Percentiles rank a stretch among this genome's conserved stretches.
Conservation (phyloP, 1,284 basidiomycete genomes). For the Leccinum solheimii region DNA sequence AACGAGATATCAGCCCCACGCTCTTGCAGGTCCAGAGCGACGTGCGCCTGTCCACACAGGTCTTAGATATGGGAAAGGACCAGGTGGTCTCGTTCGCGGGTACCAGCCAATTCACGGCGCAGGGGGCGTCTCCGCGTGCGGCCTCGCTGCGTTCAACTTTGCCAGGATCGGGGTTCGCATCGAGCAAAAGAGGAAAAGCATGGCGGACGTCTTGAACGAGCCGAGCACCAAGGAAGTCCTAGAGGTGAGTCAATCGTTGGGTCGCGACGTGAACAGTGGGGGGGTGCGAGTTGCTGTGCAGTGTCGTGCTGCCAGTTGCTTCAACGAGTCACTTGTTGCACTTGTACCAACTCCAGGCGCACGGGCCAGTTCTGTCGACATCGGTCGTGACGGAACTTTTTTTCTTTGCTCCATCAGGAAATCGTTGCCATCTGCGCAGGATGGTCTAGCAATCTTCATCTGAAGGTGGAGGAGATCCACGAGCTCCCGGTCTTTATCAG, state of each 20-base stretch:
- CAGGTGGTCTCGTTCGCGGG: constrained; percentile 44
- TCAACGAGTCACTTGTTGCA: too few species aligned
- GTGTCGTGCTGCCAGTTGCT: background rate
- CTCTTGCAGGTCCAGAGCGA: background rate
- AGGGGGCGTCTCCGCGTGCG: constrained; percentile 54
- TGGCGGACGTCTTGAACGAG: constrained; percentile 21
- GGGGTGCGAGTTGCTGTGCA: background rate
- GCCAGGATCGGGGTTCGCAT: constrained; percentile 42
- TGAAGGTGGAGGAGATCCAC: constrained; percentile 56
- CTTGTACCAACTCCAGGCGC: too few species aligned
- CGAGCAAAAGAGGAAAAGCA: constrained; percentile 8
- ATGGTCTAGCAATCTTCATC: constrained; percentile 54
- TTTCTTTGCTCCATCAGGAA: constrained; percentile 38
- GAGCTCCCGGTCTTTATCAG: constrained; percentile 43
- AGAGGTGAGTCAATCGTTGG: constrained; percentile 21
- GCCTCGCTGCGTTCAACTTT: constrained; percentile 63
- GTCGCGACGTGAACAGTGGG: background rate
- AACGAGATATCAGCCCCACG: background rate
- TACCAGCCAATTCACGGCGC: constrained; percentile 48
- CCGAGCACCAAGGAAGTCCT: constrained; percentile 22
- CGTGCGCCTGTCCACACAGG: constrained; percentile 14
- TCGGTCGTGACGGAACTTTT: background rate
- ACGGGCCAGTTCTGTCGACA: background rate
- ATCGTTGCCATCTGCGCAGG: constrained; percentile 51
- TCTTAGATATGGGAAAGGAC: constrained; percentile 28